Conservation (phyloP, 306 rosid genomes). For the Cicer arietinum region DNA sequence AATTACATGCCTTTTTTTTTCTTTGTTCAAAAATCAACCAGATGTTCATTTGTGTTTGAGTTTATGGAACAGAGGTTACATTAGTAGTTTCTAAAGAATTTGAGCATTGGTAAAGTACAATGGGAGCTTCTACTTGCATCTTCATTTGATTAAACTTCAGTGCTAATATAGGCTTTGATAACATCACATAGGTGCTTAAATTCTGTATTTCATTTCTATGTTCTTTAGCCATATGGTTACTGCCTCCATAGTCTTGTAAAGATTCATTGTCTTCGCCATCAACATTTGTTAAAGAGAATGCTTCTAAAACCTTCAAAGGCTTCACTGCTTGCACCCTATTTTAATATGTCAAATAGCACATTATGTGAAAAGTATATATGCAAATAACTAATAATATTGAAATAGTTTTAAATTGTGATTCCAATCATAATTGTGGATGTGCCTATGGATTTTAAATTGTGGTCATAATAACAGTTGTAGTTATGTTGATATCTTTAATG, state of each 20-base stretch:
- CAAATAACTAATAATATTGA: neutral
- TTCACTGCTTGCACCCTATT: conserved; percentile 77
- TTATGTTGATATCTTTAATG: neutral
- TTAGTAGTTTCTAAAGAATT: conserved; percentile 37
- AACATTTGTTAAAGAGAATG: conserved; percentile 34
- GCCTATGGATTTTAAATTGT: neutral
- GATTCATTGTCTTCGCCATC: conserved; percentile 41
- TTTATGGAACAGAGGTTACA: conserved; percentile 37
- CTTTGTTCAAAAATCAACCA: neutral
- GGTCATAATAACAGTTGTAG: too few relatives aligned
- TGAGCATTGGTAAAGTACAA: conserved; percentile 53
- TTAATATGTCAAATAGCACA: neutral
- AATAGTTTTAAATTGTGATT: neutral
- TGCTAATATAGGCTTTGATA: conserved; percentile 83
- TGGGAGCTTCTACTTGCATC: conserved; percentile 89
- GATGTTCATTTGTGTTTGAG: conserved; percentile 1
- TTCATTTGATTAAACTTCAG: conserved; percentile 78
- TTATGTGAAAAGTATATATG: neutral
- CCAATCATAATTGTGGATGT: neutral
- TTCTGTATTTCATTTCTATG: conserved; percentile 42
- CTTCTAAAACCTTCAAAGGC: conserved; percentile 59
- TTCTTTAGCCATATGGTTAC: conserved; percentile 30
- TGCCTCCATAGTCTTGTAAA: conserved; percentile 26
- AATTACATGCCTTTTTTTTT: too few relatives aligned
- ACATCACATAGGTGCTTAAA: conserved; percentile 59